Evolutionary conservation across 495 filamentous ascomycete species (phyloP).

Genomic region (Penicillium fimorum): DNA sequence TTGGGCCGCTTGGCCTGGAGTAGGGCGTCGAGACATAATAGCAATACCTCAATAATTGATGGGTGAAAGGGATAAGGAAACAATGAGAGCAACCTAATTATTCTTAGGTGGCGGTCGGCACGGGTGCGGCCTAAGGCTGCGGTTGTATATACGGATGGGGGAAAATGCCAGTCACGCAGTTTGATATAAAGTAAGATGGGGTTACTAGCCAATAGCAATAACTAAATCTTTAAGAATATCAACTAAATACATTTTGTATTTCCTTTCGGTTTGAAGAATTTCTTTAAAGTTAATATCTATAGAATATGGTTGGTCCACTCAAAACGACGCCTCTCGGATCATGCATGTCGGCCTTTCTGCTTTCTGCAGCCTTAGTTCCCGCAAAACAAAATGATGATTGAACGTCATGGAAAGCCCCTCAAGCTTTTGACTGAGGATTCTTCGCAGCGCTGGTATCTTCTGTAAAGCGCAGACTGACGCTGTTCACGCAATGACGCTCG

Average conservation of each 20-base stretch:
- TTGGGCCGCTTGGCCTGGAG: conserved; percentile 79
- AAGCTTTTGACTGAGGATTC: conserved; percentile 36
- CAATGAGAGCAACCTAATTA: conserved; percentile 19
- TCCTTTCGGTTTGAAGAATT: neutral
- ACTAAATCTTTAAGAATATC: neutral
- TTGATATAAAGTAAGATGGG: conserved; percentile 13
- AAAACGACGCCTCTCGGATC: conserved; percentile 1
- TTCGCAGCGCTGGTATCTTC: conserved; percentile 47
- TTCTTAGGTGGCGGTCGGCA: conserved; percentile 28
- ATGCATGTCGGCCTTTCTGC: conserved; percentile 11
- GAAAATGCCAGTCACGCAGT: conserved; percentile 24
- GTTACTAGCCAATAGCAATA: neutral
- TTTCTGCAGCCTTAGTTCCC: conserved; percentile 12
- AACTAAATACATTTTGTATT: neutral
- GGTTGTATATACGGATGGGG: conserved; percentile 14
- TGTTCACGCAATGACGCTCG: conserved; percentile 97
- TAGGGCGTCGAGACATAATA: conserved; percentile 81
- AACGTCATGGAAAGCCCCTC: conserved; percentile 7
- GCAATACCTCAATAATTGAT: conserved; percentile 17
- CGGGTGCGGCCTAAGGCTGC: conserved; percentile 26
- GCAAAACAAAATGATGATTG: conserved; percentile 9
- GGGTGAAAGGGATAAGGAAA: conserved; percentile 19
- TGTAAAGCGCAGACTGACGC: conserved; percentile 80
- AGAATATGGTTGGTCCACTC: conserved; percentile 6
- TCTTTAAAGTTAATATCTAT: neutral